Evolutionary conservation across 2,329 filamentous ascomycete species (phyloP).

Genomic region (Aspergillus latus): DNA sequence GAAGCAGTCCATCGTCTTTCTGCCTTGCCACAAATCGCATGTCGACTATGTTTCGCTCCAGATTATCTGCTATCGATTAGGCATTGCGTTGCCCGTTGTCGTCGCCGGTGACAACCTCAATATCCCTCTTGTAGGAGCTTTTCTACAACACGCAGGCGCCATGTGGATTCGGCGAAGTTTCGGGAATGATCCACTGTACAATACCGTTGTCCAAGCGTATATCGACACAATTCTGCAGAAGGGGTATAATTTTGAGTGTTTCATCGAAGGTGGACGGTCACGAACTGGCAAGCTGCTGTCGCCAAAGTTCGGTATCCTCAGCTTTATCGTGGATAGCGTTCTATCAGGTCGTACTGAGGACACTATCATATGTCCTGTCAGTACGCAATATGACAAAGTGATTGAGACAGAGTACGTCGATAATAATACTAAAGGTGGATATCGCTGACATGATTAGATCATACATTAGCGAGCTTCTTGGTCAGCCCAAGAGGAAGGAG

Average conservation of each 20-base stretch:
- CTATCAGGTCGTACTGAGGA: slow-evolving; percentile 85
- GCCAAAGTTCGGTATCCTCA: slow-evolving; percentile 93
- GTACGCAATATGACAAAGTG: slow-evolving; percentile 97
- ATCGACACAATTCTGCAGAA: slow-evolving; percentile 88
- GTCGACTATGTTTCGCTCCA: slow-evolving; percentile 96
- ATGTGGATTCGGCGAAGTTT: slow-evolving; percentile 96
- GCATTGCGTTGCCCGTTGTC: slow-evolving; percentile 83
- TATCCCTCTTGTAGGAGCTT: slow-evolving; percentile 83
- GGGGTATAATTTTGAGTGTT: slow-evolving; percentile 95
- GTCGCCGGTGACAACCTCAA: slow-evolving; percentile 97
- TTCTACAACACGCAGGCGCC: slow-evolving; percentile 91
- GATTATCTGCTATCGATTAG: slow-evolving; percentile 90
- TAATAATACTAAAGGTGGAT: background rate
- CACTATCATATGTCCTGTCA: slow-evolving; percentile 90
- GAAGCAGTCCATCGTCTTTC: slow-evolving; percentile 92
- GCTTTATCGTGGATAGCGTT: slow-evolving; percentile 86
- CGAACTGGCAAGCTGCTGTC: slow-evolving; percentile 89
- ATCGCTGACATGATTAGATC: slow-evolving; percentile 51
- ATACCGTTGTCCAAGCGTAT: slow-evolving; percentile 91
- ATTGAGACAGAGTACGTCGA: slow-evolving; percentile 76
- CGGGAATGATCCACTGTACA: slow-evolving; percentile 86
- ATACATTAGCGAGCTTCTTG: slow-evolving; percentile 90
- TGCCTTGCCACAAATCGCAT: slow-evolving; percentile 92
- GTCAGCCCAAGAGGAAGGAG: slow-evolving; percentile 93
- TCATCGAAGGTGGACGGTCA: slow-evolving; percentile 92